Base-by-base conservation (phyloP, 306 rosid species). In the Lotus japonicus region DNA sequence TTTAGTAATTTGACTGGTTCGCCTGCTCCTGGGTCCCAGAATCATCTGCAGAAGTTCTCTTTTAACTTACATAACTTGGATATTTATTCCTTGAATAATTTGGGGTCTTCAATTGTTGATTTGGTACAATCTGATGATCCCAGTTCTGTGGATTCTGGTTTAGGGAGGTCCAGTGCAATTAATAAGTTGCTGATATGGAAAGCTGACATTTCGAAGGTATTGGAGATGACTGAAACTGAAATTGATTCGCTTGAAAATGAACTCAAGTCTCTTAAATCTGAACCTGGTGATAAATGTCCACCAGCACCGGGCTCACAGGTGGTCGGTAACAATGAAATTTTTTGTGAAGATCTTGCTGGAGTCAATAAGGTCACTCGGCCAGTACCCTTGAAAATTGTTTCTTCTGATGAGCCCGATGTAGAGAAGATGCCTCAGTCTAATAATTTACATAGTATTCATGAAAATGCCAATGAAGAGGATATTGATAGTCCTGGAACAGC, bases 401-500 rank as follows among this genome's bases (percentile, higher is more conserved):
- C 88, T 35, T 70, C 82, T 64, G 80, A 62, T 39, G 89, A 82
- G 36, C 50, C 76, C 31, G 68, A 38, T 65, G 49, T 2, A 23
- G 90, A 74, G 76, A 81, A 84, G 80, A 63, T 80, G 70, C 86
- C 83, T 15, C 49, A 54, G 9, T 77, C 82, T 63, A 71, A 79
- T 64, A 80, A 83, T 43, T 63, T 76, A 64, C 77, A 46, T 16
- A 83, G 71, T 33, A 64, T 55, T 49, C 57, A 79, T 59, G 79
- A 65, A 59, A 69, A 70, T 72, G 73, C 31, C 7, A 85, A 84
- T 74, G 97, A 77, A 61, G 89, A 87, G 64, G 94, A 82, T 64
- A 78, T 86, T 71, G 99, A 94, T 78, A 88, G 97, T 79, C 97
- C 95, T 64, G 99, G 97, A 74, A 87, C 95, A 19, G 92, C 83